phyloP scores from a whole-genome alignment of 495 filamentous ascomycete genomes.

The Hypoxylon cercidicola region DNA sequence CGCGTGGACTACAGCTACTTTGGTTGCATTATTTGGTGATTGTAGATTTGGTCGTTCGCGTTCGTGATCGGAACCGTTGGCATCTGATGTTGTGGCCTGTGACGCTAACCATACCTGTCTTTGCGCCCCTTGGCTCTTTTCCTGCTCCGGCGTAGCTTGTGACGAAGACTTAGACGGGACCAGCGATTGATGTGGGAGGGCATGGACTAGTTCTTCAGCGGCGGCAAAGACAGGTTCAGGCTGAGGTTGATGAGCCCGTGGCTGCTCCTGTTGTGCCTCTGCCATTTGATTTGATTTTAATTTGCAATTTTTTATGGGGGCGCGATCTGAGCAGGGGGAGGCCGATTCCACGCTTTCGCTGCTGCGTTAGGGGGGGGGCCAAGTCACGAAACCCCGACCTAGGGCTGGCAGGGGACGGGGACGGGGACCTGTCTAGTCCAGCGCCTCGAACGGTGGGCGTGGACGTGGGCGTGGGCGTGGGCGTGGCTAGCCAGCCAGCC shows the following conservation, averaged over 20 bases:
- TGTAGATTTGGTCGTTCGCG: conserved; percentile 4
- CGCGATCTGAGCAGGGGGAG: conserved; percentile 49
- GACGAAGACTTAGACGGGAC: conserved; percentile 32
- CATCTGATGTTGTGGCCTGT: conserved; percentile 35
- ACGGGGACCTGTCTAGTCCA: conserved; percentile 37
- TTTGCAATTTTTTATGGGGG: conserved; percentile 50
- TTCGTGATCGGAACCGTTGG: conserved; percentile 7
- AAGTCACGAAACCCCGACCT: conserved; percentile 46
- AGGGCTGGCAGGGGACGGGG: conserved; percentile 44
- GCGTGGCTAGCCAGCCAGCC: conserved; percentile 18
- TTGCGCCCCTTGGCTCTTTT: conserved; percentile 39
- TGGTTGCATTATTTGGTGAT: conserved; percentile 34
- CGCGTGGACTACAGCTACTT: conserved; percentile 39
- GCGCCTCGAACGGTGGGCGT: conserved; percentile 41
- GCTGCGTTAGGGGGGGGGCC: conserved; percentile 50
- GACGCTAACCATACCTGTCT: conserved; percentile 41
- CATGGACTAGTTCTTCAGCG: conserved; percentile 49
- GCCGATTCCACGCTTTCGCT: conserved; percentile 45
- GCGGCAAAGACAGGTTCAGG: conserved; percentile 50
- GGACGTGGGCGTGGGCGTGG: conserved; percentile 4
- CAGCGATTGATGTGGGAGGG: conserved; percentile 45
- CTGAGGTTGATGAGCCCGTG: conserved; percentile 52
- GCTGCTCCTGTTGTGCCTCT: conserved; percentile 50
- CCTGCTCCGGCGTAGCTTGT: conserved; percentile 44
- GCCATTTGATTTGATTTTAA: conserved; percentile 54